A percentile compares a stretch with the other conserved stretches of the same genome.
Evolutionary conservation across 768 basidiomycete genomes (phyloP).

Genomic region (Tylopilus rubrobrunneus): DNA sequence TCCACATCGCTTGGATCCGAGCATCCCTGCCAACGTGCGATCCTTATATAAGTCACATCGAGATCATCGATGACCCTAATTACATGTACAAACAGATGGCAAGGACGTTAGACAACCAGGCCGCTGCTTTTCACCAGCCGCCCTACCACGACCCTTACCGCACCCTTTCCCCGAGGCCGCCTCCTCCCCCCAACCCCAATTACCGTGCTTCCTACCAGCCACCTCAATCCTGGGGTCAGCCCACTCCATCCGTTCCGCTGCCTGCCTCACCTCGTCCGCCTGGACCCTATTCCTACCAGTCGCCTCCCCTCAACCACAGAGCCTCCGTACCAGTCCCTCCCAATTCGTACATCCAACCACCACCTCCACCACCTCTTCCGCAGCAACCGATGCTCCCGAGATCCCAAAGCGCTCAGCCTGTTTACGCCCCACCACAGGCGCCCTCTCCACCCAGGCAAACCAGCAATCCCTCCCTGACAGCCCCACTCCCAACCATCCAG

Average conservation of each 20-base stretch:
- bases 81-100: conserved; percentile 53
- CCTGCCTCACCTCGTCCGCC: conserved; percentile 22
- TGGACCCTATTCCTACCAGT: conserved; percentile 12
- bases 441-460: conserved; percentile 25
- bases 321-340: conserved; percentile 14
- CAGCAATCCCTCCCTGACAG: conserved; percentile 51
- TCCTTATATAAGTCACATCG: conserved; percentile 4
- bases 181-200: no score
- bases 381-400: conserved; percentile 22
- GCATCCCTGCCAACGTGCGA: conserved; percentile 60
- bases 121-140: conserved; percentile 18
- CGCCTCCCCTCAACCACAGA: conserved; percentile 21
- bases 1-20: conserved; percentile 59
- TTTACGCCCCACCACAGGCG: conserved; percentile 16
- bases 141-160: conserved; percentile 22
- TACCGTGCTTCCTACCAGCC: no score
- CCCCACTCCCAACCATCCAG: conserved; percentile 62
- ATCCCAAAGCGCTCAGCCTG: conserved; percentile 12
- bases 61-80: conserved; percentile 8
- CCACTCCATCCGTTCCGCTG: conserved; percentile 18
- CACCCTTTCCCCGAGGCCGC: conserved; percentile 22
- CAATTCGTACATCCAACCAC: conserved; percentile 17
- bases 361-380: conserved; percentile 10
- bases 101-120: conserved; percentile 51
- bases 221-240: conserved; percentile 12